Conservation (phyloP, 768 basidiomycete species). For the Sutorius australiensis region DNA sequence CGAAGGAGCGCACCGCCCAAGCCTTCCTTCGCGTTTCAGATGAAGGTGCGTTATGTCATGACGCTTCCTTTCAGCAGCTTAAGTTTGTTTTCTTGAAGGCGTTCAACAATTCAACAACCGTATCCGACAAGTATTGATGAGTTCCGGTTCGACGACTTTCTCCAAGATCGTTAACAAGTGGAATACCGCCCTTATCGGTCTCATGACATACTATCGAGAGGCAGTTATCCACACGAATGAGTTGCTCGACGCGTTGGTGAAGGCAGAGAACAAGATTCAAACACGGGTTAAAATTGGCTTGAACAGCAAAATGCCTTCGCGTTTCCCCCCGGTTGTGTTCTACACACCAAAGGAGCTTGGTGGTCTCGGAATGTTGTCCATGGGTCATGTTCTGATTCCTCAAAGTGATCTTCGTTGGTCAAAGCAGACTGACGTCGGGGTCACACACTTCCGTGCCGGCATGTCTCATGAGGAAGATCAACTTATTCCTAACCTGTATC, state of each 20-base stretch:
- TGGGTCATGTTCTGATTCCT: slow-evolving; percentile 98
- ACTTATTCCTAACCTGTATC: slow-evolving; percentile 94
- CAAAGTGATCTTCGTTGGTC: slow-evolving; percentile 98
- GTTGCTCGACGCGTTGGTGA: slow-evolving; percentile 91
- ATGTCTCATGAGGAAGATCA: slow-evolving; percentile 96
- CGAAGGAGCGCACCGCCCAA: slow-evolving; percentile 96
- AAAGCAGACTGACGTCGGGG: slow-evolving; percentile 96
- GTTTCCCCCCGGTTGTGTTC: slow-evolving; percentile 96
- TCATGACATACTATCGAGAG: slow-evolving; percentile 98
- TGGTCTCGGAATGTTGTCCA: slow-evolving; percentile 97
- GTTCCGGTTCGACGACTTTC: slow-evolving; percentile 97
- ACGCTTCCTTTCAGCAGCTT: neutral
- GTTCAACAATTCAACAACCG: slow-evolving; percentile 98
- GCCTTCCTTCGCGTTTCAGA: slow-evolving; percentile 98
- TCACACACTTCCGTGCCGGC: slow-evolving; percentile 98
- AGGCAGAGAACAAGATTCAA: slow-evolving; percentile 99
- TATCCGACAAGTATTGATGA: slow-evolving; percentile 95
- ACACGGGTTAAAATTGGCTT: slow-evolving; percentile 99
- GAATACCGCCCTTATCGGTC: slow-evolving; percentile 92
- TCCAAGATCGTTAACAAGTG: slow-evolving; percentile 99
- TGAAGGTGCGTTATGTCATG: slow-evolving; percentile 50
- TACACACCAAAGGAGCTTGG: slow-evolving; percentile 98
- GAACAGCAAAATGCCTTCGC: slow-evolving; percentile 99
- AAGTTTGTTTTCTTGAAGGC: slow-evolving; percentile 38
- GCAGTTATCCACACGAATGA: slow-evolving; percentile 98